Evolutionary conservation across 148 eudicot genomes (phyloP), one percentile per base, ranked within the genome.

Genomic region (Diospyros kaki): DNA sequence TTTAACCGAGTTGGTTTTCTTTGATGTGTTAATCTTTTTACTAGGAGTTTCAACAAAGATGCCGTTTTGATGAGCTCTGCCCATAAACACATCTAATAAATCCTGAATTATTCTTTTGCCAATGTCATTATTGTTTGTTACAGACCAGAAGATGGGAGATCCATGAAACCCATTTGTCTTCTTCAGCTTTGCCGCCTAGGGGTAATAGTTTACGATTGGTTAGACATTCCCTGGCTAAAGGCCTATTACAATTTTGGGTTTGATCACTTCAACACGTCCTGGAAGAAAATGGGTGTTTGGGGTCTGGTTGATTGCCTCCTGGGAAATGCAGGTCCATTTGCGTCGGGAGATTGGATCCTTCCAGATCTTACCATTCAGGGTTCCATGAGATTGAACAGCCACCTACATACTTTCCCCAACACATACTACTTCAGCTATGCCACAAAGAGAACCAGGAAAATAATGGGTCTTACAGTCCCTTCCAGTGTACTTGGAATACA

Each of bases 351-450:
- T 68, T 94, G 98, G 98, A 90, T 94, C 65, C 87, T 94, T 66
- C 98, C 98, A 1, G 97, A 94, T 83, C 84, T 94, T 45, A 87
- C 97, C 0, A 82, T 94, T 54, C 95, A 94, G 76, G 98, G 98
- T 17, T 86, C 97, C 6, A 76, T 87, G 59, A 80, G 82, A 77
- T 80, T 94, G 44, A 94, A 94, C 83, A 82, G 85, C 60, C 87
- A 78, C 74, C 51, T 94, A 48, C 80, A 74, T 38, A 92, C 98
- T 52, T 94, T 92, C 79, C 92, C 98, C 0, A 84, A 86, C 60
- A 94, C 98, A 6, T 94, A 89, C 76, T 94, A 94, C 75, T 94
- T 92, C 77, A 92, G 98, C 80, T 94, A 94, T 53, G 98, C 98
- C 45, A 94, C 98, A 3, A 94, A 90, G 73, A 80, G 90, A 43